Percentiles rank a stretch among this genome's conserved stretches.
Conservation (phyloP, 345 rosid genomes). For the Noccaea bulbosa region DNA sequence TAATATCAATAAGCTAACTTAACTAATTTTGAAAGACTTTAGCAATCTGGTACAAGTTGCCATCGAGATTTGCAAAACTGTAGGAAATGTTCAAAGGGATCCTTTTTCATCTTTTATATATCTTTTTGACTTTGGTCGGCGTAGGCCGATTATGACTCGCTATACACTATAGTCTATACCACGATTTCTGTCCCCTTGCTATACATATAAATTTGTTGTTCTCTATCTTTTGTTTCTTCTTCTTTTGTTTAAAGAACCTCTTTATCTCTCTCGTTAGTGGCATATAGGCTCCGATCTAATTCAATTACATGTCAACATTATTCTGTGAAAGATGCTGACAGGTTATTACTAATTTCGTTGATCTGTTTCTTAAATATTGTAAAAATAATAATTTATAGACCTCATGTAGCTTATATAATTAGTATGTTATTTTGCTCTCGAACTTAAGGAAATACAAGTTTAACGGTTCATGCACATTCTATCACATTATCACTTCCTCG, state of each 20-base stretch:
- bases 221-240: not conserved
- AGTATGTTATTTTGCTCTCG: conserved; percentile 8
- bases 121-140: conserved; percentile 52
- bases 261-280: conserved; percentile 29
- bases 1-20: not conserved
- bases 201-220: not conserved
- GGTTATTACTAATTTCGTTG: not conserved
- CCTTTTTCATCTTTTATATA: conserved; percentile 40
- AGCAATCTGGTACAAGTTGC: conserved; percentile 46
- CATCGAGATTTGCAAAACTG: conserved; percentile 35
- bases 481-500: not conserved
- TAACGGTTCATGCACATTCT: not conserved
- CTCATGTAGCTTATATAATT: not conserved
- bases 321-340: not conserved
- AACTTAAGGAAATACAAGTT: not conserved
- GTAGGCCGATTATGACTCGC: conserved; percentile 48
- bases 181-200: conserved; percentile 6
- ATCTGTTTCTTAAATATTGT: not conserved
- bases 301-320: conserved; percentile 9
- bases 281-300: conserved; percentile 40
- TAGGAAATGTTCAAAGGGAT: conserved; percentile 41
- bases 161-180: conserved; percentile 22
- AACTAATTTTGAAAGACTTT: not conserved
- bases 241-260: conserved; percentile 3
- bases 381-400: not conserved